A percentile compares a stretch with the other conserved stretches of the same genome.
Evolutionary conservation across 805 yeast genomes (phyloP).

Genomic region (Cephaloascus fragrans): DNA sequence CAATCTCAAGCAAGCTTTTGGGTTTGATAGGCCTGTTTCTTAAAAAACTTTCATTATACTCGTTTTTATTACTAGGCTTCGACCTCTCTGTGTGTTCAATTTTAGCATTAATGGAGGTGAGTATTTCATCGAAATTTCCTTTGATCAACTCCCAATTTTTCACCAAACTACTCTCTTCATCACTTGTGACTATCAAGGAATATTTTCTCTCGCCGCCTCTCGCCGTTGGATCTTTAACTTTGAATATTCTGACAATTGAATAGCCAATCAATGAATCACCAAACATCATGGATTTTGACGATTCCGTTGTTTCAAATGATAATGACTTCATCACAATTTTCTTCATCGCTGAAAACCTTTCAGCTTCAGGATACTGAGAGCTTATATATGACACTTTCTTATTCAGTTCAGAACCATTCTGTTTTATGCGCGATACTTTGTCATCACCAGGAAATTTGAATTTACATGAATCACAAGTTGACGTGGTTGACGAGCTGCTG

Average conservation of each 20-base stretch:
- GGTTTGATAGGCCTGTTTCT: slow-evolving; percentile 50
- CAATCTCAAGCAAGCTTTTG: slow-evolving; percentile 41
- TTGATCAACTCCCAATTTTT: slow-evolving; percentile 44
- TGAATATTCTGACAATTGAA: slow-evolving; percentile 51
- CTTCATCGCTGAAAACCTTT: slow-evolving; percentile 42
- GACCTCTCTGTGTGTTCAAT: slow-evolving; percentile 14
- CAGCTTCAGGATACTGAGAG: slow-evolving; percentile 49
- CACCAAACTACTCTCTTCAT: slow-evolving; percentile 42
- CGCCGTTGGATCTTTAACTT: slow-evolving; percentile 53
- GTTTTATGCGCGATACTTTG: slow-evolving; percentile 18
- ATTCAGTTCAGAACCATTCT: too few species aligned
- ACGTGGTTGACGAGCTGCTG: too few species aligned
- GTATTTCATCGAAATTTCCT: slow-evolving; percentile 27
- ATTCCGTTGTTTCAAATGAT: slow-evolving; percentile 61
- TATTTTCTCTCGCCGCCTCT: slow-evolving; percentile 69
- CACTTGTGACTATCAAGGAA: slow-evolving; percentile 47
- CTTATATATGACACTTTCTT: slow-evolving; percentile 27
- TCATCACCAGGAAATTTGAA: slow-evolving; percentile 4
- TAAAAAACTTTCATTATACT: slow-evolving; percentile 41
- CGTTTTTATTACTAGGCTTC: slow-evolving; percentile 14
- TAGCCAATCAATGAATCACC: slow-evolving; percentile 56
- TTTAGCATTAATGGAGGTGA: slow-evolving; percentile 23
- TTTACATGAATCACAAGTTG: slow-evolving; percentile 1
- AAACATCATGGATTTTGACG: slow-evolving; percentile 49
- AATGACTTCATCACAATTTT: slow-evolving; percentile 55